Base-by-base conservation (phyloP, 2,329 filamentous ascomycete species). In the Lasiodiplodia sp. region DNA sequence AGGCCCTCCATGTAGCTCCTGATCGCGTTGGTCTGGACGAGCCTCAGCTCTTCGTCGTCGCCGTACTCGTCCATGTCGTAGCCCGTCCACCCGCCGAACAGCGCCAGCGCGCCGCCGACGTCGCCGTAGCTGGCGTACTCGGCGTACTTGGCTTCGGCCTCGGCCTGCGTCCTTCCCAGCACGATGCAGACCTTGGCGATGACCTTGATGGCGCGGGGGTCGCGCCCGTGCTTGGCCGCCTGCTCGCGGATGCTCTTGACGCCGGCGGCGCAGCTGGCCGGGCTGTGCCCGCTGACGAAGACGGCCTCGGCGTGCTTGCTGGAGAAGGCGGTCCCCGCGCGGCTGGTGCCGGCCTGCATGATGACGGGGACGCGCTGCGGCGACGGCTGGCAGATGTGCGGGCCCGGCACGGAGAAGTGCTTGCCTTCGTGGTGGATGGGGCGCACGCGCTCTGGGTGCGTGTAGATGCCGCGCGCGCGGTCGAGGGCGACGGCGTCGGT, bases 71-170 rank as follows among this genome's bases (percentile, higher is more conserved):
- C 81, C 28, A 91, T 79, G 74, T 91, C 87, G 57, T 90, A 89
- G 0, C 89, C 91, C 0, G 91, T 92, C 90, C 91, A 93, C 1
- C 91, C 91, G 23, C 90, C 90, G 72, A 93, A 93, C 21, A 93
- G 78, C 1, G 90, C 88, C 68, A 92, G 75, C 0, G 90, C 91
- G 2, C 91, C 91, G 71, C 90, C 91, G 52, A 86, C 82, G 2
- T 86, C 86, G 0, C 88, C 91, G 73, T 91, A 87, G 67, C 85
- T 83, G 11, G 85, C 82, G 69, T 88, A 88, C 5, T 91, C 87
- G 0, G 83, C 79, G 64, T 90, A 87, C 78, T 92, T 92, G 7
- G 83, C 86, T 69, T 84, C 79, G 0, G 91, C 91, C 74, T 91
- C 90, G 68, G 89, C 88, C 71, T 91, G 86, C 0, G 90, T 92